These are phyloP conservation scores for Saccharomycopsis synnaedendra DNA, from an alignment of 805 yeast genomes.

Conservation along the genomic window DNA sequence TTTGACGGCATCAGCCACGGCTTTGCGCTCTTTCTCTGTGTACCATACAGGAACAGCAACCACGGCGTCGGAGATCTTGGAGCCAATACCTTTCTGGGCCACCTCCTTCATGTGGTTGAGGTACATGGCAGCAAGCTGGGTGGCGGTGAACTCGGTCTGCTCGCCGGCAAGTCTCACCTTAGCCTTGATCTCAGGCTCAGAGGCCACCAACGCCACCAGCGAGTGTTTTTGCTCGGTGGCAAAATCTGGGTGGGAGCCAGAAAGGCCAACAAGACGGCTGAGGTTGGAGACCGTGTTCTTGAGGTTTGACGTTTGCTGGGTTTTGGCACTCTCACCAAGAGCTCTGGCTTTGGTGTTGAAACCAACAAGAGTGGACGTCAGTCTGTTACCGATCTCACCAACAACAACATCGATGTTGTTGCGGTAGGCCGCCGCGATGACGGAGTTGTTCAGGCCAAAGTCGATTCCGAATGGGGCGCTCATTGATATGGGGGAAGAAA, in stretches of 20 bases:
- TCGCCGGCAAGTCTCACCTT: constrained; percentile 79
- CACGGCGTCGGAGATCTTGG: constrained; percentile 75
- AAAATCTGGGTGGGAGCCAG: constrained; percentile 65
- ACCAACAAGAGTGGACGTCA: constrained; percentile 88
- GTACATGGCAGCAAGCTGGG: constrained; percentile 93
- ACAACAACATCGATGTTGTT: constrained; percentile 97
- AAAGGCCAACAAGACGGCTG: constrained; percentile 84
- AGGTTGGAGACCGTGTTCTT: constrained; percentile 94
- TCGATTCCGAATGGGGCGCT: constrained; percentile 96
- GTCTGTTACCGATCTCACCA: constrained; percentile 96
- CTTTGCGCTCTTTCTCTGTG: constrained; percentile 93
- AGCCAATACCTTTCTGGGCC: constrained; percentile 72
- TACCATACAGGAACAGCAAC: constrained; percentile 96
- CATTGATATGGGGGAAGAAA: constrained; percentile 31
- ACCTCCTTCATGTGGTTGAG: constrained; percentile 80
- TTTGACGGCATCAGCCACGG: constrained; percentile 87
- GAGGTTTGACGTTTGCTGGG: constrained; percentile 91
- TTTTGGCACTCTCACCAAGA: constrained; percentile 92
- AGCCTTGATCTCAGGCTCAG: constrained; percentile 69
- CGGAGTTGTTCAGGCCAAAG: constrained; percentile 91
- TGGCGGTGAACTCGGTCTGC: constrained; percentile 67
- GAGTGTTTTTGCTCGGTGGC: constrained; percentile 63
- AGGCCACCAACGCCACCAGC: constrained; percentile 53
- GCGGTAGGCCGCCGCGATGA: constrained; percentile 93
- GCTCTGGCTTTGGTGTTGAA: constrained; percentile 83